Evolutionary conservation across 805 yeast genomes (phyloP).

Genomic region (Yamadazyma tumulicola): DNA sequence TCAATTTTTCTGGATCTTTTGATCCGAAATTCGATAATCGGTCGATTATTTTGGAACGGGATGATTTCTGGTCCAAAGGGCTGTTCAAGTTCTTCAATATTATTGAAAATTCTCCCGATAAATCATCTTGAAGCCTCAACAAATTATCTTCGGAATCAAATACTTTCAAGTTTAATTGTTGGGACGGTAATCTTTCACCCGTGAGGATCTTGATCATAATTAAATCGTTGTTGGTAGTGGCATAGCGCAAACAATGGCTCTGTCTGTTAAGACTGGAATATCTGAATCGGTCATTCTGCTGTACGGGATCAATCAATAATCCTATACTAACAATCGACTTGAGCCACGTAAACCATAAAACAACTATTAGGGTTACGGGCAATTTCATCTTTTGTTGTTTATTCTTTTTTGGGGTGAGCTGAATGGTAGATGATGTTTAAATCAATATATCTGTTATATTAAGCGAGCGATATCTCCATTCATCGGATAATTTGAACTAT

Average conservation of each 20-base stretch:
- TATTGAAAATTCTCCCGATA: slow-evolving; percentile 26
- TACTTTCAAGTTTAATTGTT: slow-evolving; percentile 31
- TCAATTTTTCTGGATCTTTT: slow-evolving; percentile 8
- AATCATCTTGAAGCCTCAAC: slow-evolving; percentile 29
- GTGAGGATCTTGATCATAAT: slow-evolving; percentile 28
- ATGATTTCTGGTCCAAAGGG: slow-evolving; percentile 12
- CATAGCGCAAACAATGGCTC: slow-evolving; percentile 34
- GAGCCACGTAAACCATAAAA: no score
- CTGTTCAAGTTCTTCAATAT: slow-evolving; percentile 37
- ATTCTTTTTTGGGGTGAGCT: no score
- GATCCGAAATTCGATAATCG: slow-evolving; percentile 8
- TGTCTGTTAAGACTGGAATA: slow-evolving; percentile 29
- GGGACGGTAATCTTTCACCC: slow-evolving; percentile 32
- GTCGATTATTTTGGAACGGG: slow-evolving; percentile 9
- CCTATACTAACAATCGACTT: no score
- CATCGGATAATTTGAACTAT: no score
- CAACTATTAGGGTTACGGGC: no score
- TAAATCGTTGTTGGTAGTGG: slow-evolving; percentile 35
- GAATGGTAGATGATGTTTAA: no score
- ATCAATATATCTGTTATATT: no score
- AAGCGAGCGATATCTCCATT: no score
- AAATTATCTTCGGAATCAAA: slow-evolving; percentile 36
- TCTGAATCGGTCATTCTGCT: slow-evolving; percentile 25
- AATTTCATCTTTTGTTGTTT: no score
- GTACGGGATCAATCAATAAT: slow-evolving; percentile 30